A percentile compares a stretch with the other conserved stretches of the same genome.
Conservation (phyloP, 108 stramenopile species). For the Cyclostephanos tholiformis region DNA sequence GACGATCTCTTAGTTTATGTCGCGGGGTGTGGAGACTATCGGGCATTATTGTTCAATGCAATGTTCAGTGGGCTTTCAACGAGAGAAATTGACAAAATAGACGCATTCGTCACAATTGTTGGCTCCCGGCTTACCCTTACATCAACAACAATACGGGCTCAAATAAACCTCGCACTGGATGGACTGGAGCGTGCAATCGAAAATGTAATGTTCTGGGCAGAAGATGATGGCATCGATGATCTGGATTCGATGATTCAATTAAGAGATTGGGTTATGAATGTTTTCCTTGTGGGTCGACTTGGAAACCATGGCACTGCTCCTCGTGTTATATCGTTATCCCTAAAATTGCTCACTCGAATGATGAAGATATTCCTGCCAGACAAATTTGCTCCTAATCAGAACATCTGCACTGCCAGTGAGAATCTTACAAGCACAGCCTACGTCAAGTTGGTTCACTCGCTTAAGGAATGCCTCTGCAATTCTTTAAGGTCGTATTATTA, state of each 20-base stretch:
- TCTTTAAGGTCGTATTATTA: background rate
- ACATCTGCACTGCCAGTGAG: slow-evolving; percentile 14
- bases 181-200: slow-evolving; percentile 23
- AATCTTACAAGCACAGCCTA: slow-evolving; percentile 25
- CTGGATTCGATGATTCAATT: slow-evolving; percentile 8
- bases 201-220: slow-evolving; percentile 5
- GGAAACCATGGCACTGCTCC: background rate
- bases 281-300: slow-evolving; percentile 12
- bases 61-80: slow-evolving; percentile 4
- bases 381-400: slow-evolving; percentile 7
- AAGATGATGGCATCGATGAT: slow-evolving; percentile 7
- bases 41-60: slow-evolving; percentile 18
- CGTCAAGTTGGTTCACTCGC: slow-evolving; percentile 17
- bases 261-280: slow-evolving; percentile 24
- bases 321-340: slow-evolving; percentile 1
- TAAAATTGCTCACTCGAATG: slow-evolving; percentile 22
- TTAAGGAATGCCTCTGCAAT: slow-evolving; percentile 28
- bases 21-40: slow-evolving; percentile 8
- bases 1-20: slow-evolving; percentile 19
- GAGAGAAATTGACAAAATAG: background rate
- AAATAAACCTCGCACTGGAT: background rate
- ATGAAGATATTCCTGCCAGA: slow-evolving; percentile 22
- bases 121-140: slow-evolving; percentile 18
- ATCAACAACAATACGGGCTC: slow-evolving; percentile 8
- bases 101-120: slow-evolving; percentile 8